A percentile compares a stretch with the other conserved stretches of the same genome.
Evolutionary conservation across 192 early-diverging fungal genomes (phyloP).

Genomic region (Coemansia nantahalensis): DNA sequence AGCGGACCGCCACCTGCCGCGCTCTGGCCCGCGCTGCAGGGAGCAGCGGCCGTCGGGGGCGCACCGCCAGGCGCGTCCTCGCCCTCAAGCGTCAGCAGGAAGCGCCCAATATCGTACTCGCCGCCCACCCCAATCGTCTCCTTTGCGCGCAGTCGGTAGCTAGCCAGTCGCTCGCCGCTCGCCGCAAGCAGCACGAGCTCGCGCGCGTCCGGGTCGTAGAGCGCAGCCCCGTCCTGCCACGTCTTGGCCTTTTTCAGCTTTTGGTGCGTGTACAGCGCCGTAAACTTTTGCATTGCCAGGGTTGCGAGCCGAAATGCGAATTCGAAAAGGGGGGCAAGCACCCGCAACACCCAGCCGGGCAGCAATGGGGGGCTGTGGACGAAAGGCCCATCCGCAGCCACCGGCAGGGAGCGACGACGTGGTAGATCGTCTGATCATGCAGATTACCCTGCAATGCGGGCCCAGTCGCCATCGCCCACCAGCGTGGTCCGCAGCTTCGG

Average conservation of each 20-base stretch:
- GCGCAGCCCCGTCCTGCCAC: conserved; percentile 51
- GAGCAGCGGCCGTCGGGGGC: not conserved
- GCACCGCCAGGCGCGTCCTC: conserved; percentile 8
- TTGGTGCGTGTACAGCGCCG: conserved; percentile 49
- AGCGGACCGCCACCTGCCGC: not conserved
- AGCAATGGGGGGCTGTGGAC: too few relatives aligned
- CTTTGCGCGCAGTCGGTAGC: conserved; percentile 30
- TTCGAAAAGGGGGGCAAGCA: too few relatives aligned
- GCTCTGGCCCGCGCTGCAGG: not conserved
- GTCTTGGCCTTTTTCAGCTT: conserved; percentile 52
- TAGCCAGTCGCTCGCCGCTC: conserved; percentile 24
- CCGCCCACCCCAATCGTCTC: conserved; percentile 23
- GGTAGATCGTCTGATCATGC: too few relatives aligned
- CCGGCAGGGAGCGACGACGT: too few relatives aligned
- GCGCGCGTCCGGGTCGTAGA: conserved; percentile 24
- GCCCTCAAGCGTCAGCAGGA: conserved; percentile 38
- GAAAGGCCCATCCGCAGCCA: too few relatives aligned
- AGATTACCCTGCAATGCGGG: too few relatives aligned
- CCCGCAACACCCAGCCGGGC: too few relatives aligned
- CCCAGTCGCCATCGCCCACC: too few relatives aligned
- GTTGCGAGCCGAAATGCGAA: too few relatives aligned
- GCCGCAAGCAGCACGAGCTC: conserved; percentile 34
- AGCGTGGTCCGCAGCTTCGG: too few relatives aligned
- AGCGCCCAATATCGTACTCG: conserved; percentile 46
- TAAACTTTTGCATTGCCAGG: conserved; percentile 41